Percentiles rank a stretch among this genome's conserved stretches.
Evolutionary conservation across 148 eudicot genomes (phyloP).

Genomic region (Nepenthes mirabilis): DNA sequence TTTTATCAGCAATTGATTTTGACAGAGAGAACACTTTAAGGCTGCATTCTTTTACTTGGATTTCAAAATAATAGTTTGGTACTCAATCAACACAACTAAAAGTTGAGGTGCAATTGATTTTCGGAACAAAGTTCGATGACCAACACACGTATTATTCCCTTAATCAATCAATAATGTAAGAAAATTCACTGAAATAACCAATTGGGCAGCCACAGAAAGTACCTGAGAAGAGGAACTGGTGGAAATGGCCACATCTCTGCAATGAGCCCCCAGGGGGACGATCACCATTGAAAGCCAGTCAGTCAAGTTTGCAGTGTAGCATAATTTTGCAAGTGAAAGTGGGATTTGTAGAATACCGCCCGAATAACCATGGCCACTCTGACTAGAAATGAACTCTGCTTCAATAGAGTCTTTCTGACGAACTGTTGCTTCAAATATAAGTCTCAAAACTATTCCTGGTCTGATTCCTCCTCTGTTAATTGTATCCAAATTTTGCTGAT

Average conservation of each 20-base stretch:
- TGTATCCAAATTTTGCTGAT: constrained; percentile 35
- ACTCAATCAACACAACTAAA: background rate
- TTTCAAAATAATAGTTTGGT: background rate
- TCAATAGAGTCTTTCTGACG: constrained; percentile 51
- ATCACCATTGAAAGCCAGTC: constrained; percentile 72
- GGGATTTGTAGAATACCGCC: constrained; percentile 28
- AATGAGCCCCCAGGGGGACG: constrained; percentile 72
- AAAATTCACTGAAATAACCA: background rate
- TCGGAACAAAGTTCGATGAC: too few species aligned
- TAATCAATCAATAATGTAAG: background rate
- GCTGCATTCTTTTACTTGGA: background rate
- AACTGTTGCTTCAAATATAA: constrained; percentile 54
- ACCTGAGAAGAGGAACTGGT: constrained; percentile 37
- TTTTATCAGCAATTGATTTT: too few species aligned
- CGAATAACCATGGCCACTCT: constrained; percentile 16
- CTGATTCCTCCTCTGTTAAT: constrained; percentile 45
- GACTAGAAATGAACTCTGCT: constrained; percentile 59
- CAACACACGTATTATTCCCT: too few species aligned
- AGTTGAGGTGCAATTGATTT: background rate
- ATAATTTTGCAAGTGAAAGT: constrained; percentile 68
- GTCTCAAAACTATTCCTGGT: constrained; percentile 54
- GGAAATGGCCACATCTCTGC: constrained; percentile 49
- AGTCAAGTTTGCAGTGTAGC: constrained; percentile 60
- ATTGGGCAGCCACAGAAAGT: background rate
- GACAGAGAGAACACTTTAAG: too few species aligned